These are phyloP conservation scores for Paraconiothyrium brasiliense DNA, from an alignment of 2,329 filamentous ascomycete species.

Conservation along the genomic window DNA sequence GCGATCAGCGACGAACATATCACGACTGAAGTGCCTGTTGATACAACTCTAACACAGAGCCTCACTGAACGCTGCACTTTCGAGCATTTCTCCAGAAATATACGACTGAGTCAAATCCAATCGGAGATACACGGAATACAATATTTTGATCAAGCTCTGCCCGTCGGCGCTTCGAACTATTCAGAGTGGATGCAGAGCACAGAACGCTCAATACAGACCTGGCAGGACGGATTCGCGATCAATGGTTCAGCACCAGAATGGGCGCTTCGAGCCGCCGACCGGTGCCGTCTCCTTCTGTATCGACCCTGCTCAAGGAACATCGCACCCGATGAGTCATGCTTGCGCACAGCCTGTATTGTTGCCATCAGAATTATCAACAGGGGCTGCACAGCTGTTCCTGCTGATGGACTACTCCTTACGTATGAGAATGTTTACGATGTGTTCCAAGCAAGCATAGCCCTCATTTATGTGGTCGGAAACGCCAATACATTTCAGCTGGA, in stretches of 20 bases:
- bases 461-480: slow-evolving; percentile 1
- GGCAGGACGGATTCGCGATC: neutral
- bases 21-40: neutral
- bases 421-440: neutral
- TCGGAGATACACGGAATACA: slow-evolving; percentile 8
- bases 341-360: neutral
- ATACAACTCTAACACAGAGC: neutral
- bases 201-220: slow-evolving; percentile 3
- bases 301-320: slow-evolving; percentile 9
- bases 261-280: neutral
- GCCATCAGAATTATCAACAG: neutral
- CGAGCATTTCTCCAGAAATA: neutral
- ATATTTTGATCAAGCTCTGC: slow-evolving; percentile 6
- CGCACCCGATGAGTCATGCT: neutral
- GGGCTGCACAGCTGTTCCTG: neutral
- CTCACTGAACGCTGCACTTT: no score
- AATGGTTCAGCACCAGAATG: neutral
- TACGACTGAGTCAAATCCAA: slow-evolving; percentile 5
- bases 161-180: neutral
- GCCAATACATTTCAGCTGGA: neutral
- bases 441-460: slow-evolving; percentile 2
- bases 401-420: neutral
- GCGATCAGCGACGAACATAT: slow-evolving; percentile 9
- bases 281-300: slow-evolving; percentile 6
- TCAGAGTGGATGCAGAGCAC: neutral